Base-by-base conservation (phyloP, 2,329 filamentous ascomycete species). In the Penicillium aurantiogriseum region DNA sequence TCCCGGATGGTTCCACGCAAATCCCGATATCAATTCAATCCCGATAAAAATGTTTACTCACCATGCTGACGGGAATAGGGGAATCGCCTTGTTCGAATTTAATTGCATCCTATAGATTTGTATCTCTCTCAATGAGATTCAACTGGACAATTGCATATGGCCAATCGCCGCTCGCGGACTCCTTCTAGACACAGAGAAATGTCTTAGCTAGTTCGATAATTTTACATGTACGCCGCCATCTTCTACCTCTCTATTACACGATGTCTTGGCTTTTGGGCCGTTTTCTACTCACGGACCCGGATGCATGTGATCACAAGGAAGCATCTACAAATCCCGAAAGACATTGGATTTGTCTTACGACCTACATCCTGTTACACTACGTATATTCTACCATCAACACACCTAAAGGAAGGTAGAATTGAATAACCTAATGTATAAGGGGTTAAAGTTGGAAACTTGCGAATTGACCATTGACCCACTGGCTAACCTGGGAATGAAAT, bases 1-100 rank as follows among this genome's bases (percentile, higher is more conserved):
- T 31, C 25, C 27, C 44, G 44, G 44, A 23, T 25, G 31, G 25
- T 54, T 27, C 47, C 52, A 49, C 27, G 15, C 52, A 54, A 50
- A 54, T 42, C 44, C 52, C 52, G 52, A 47, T 31, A 21, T 46
- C 31, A 47, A 23, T 13, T n/a, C 15, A 38, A 54, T 49, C 43
- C 51, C 51, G 51, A 54, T 25, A 8, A 31, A 23, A n/a, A 36
- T 11, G 19, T 8, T 5, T 15, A 8, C 21, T 25, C 21, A 35
- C 8, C 5, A 25, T 35, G 4, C n/a, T 35, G 13, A 23, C 1
- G 5, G 15, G 15, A 35, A 35, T 23, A 23, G 4, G 9, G 15
- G 19, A n/a, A 23, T 47, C 2, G 6, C 4, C 9, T 35, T 11
- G 15, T n/a, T 35, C 3, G 8, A n/a, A n/a, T 25, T 3, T 25